Conservation (phyloP, 2,329 filamentous ascomycete genomes). For the Colletotrichum sp. region DNA sequence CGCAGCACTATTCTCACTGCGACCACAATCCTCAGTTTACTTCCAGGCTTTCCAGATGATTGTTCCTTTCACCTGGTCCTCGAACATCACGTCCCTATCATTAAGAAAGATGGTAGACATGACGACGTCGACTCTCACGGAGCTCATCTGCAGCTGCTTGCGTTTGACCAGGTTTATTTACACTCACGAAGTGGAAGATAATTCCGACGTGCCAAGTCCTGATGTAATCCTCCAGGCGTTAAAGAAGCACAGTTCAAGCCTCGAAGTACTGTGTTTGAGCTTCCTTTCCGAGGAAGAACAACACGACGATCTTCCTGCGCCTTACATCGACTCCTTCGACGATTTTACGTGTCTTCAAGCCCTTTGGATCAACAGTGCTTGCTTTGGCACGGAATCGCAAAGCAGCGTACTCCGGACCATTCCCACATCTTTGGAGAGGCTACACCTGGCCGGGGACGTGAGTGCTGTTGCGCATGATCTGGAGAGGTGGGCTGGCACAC, state of each 20-base stretch:
- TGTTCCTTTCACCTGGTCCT: background rate
- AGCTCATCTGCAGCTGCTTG: background rate
- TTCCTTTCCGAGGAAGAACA: background rate
- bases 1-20: no score
- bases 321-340: background rate
- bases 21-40: no score
- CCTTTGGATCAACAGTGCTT: background rate
- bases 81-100: background rate
- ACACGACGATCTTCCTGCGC: background rate
- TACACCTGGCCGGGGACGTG: background rate
- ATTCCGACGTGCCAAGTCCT: no score
- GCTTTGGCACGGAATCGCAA: background rate
- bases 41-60: no score
- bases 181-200: background rate
- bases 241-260: background rate
- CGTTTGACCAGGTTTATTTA: background rate
- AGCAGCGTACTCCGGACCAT: background rate
- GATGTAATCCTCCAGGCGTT: background rate
- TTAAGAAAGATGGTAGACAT: background rate
- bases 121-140: background rate
- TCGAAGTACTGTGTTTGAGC: background rate
- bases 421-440: background rate
- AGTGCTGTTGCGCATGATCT: background rate
- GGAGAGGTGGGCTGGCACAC: background rate
- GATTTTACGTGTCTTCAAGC: background rate